phyloP scores from a whole-genome alignment of 768 basidiomycete species.

The Xerocomellus amylosporus region DNA sequence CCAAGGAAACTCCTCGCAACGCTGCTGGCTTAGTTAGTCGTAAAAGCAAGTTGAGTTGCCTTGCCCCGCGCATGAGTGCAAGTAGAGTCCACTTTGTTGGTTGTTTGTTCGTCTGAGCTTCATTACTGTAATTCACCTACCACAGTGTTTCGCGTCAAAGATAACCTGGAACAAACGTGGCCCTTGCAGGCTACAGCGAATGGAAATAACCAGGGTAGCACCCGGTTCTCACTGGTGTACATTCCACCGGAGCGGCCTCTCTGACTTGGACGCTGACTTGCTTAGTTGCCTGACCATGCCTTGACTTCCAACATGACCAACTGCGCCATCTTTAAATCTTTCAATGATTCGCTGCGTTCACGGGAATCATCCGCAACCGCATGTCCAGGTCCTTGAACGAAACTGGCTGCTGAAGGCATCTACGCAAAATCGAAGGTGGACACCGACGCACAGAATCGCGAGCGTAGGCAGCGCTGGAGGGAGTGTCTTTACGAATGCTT shows the following conservation, averaged over 20 bases:
- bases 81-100: not conserved
- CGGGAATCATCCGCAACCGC: slow-evolving; percentile 4
- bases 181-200: no score
- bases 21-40: slow-evolving; percentile 3
- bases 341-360: not conserved
- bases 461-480: slow-evolving; percentile 44
- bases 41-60: slow-evolving; percentile 5
- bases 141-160: not conserved
- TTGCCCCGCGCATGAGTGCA: slow-evolving; percentile 7
- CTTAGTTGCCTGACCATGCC: not conserved
- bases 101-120: slow-evolving; percentile 4
- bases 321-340: not conserved
- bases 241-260: slow-evolving; percentile 2
- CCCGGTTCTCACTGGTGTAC: not conserved
- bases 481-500: slow-evolving; percentile 42
- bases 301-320: not conserved
- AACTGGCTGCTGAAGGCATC: no score
- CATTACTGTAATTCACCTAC: not conserved
- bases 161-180: not conserved
- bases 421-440: slow-evolving; percentile 33
- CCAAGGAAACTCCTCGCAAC: not conserved
- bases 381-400: slow-evolving; percentile 23
- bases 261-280: not conserved
- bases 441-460: slow-evolving; percentile 37
- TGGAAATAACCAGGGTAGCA: not conserved